Conservation (phyloP, 495 filamentous ascomycete genomes). For the Hypoxylon trugodes region DNA sequence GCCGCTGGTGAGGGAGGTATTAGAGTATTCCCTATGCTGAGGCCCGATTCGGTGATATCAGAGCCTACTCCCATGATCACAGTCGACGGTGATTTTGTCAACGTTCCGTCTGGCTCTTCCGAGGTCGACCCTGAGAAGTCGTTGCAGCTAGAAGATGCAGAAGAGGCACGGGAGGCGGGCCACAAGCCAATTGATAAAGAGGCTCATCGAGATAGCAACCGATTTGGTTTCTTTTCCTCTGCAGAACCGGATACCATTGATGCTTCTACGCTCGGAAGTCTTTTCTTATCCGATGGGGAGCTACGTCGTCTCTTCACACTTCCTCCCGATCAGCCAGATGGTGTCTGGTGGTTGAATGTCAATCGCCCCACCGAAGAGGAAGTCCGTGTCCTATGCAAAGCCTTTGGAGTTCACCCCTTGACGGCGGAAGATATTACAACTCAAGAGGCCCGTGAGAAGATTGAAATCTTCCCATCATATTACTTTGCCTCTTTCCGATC, state of each 20-base stretch:
- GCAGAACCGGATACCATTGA: conserved; percentile 91
- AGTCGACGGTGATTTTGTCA: conserved; percentile 58
- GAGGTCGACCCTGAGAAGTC: conserved; percentile 48
- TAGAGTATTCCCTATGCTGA: conserved; percentile 71
- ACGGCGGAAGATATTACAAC: conserved; percentile 94
- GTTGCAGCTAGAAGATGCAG: neutral
- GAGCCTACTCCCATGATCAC: conserved; percentile 47
- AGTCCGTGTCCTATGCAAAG: conserved; percentile 83
- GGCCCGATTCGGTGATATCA: conserved; percentile 33
- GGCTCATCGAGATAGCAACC: conserved; percentile 64
- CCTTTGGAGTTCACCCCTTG: conserved; percentile 92
- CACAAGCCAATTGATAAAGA: conserved; percentile 38
- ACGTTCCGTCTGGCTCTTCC: conserved; percentile 52
- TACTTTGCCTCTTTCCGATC: conserved; percentile 98
- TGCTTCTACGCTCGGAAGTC: conserved; percentile 83
- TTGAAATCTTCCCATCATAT: conserved; percentile 95
- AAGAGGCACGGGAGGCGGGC: conserved; percentile 26
- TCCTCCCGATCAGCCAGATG: conserved; percentile 69
- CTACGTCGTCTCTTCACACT: conserved; percentile 89
- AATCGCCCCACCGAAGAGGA: conserved; percentile 90
- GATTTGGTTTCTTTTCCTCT: conserved; percentile 96
- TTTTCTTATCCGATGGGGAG: conserved; percentile 86
- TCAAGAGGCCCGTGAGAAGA: conserved; percentile 96
- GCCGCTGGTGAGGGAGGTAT: conserved; percentile 44
- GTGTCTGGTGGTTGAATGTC: conserved; percentile 96